Evolutionary conservation across 2,329 filamentous ascomycete genomes (phyloP).

Genomic region (Ophiostoma himal-ulmi): DNA sequence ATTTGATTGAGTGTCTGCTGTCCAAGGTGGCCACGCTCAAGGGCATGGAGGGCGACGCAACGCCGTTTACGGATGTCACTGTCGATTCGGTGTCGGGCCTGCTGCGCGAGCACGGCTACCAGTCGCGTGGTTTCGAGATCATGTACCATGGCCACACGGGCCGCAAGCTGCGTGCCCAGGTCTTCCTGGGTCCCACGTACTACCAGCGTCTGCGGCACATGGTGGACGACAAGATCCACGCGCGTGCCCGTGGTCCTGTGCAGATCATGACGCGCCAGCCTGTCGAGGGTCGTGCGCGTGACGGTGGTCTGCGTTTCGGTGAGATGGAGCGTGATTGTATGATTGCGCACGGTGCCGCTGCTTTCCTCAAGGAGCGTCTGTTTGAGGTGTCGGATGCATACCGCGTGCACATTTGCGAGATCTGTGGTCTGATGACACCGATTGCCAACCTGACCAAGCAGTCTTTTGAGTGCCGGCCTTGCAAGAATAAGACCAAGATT

Average conservation of each 20-base stretch:
- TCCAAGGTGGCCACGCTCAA: conserved; percentile 92
- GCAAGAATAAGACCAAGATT: conserved; percentile 99
- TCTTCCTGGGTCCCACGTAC: conserved; percentile 96
- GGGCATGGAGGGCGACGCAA: conserved; percentile 94
- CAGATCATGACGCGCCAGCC: conserved; percentile 97
- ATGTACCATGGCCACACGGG: conserved; percentile 99
- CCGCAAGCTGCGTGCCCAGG: conserved; percentile 83
- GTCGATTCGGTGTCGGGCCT: conserved; percentile 87
- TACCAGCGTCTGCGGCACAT: conserved; percentile 98
- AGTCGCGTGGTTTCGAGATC: conserved; percentile 93
- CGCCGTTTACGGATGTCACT: conserved; percentile 95
- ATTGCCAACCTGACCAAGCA: conserved; percentile 97
- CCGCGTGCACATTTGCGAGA: conserved; percentile 96
- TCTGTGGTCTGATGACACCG: conserved; percentile 97
- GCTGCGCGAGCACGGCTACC: conserved; percentile 83
- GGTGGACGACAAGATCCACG: conserved; percentile 99
- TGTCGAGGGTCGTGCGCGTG: conserved; percentile 94
- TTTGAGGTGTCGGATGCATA: conserved; percentile 98
- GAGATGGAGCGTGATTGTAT: conserved; percentile 99
- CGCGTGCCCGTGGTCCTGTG: conserved; percentile 90
- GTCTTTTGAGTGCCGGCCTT: conserved; percentile 92
- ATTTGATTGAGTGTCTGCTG: conserved; percentile 97
- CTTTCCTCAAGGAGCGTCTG: conserved; percentile 93
- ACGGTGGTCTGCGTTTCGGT: conserved; percentile 97
- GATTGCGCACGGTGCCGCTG: conserved; percentile 97